Base-by-base conservation (phyloP, 2,329 filamentous ascomycete species). In the Arthroderma uncinatum region DNA sequence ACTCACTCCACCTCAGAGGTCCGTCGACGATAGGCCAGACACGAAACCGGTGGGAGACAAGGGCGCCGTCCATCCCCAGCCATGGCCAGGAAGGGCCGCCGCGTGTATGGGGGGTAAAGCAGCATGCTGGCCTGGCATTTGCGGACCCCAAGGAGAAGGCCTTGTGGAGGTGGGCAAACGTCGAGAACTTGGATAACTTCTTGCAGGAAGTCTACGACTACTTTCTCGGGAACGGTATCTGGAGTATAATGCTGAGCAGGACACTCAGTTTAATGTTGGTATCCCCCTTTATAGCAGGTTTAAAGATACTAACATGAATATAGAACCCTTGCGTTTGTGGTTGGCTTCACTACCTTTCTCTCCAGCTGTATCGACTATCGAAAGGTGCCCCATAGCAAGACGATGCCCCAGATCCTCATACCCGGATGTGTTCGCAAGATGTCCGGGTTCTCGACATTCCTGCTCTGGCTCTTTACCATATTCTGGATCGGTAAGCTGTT, bases 161-260 rank as follows among this genome's bases (percentile, higher is more conserved):
- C 2, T 82, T 95, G 76, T 96, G 89, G 85, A 82, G 88, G 71
- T 96, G 91, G 87, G 88, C 88, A 56, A 95, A 95, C 66, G 88
- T 93, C 58, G 83, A 87, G 37, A 93, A 95, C 66, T 76, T 96
- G 55, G 91, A 96, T 71, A 85, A 83, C 64, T 96, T 95, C 68
- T 83, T 95, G 67, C 81, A 82, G 57, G 86, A 86, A 61, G 88
- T 95, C 2, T 96, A 96, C 68, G 79, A 86, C 62, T 96, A 95
- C 71, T 95, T 87, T 66, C 77, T 86, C 54, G 86, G 86, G 1
- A 86, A 89, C 61, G 91, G 91, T 0, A 82, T 95, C 37, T 90
- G 84, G 80, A 94, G 88, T 58, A 95, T 95, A 56, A 67, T 93
- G 9, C 78, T 92, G 40, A 82, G 84, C 57, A 82, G 87, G 57